Evolutionary conservation across 2,329 filamentous ascomycete species (phyloP).

Genomic region (Keithomyces neogunnii): DNA sequence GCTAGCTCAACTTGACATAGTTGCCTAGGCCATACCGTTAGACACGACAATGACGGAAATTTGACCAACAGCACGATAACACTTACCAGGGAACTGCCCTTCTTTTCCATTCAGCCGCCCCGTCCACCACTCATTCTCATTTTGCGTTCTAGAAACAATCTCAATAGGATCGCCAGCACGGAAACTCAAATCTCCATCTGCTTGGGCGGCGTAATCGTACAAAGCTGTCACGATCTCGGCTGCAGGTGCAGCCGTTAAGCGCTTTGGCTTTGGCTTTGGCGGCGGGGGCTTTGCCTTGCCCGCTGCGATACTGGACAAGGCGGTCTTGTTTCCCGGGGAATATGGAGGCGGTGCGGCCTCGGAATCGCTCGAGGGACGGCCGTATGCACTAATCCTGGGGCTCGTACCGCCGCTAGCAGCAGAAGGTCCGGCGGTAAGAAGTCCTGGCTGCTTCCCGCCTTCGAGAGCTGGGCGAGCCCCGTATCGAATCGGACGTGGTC

Average conservation of each 20-base stretch:
- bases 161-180: conserved; percentile 82
- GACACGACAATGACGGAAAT: conserved; percentile 2
- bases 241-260: conserved; percentile 55
- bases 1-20: conserved; percentile 35
- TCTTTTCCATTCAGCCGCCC: conserved; percentile 71
- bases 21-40: conserved; percentile 32
- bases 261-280: conserved; percentile 68
- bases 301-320: conserved; percentile 39
- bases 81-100: conserved; percentile 89
- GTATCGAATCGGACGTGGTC: conserved; percentile 51
- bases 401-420: conserved; percentile 8
- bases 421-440: conserved; percentile 40
- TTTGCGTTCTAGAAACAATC: conserved; percentile 72
- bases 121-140: conserved; percentile 96
- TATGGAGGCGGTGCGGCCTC: conserved; percentile 64
- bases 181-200: conserved; percentile 90
- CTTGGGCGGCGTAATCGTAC: conserved; percentile 94
- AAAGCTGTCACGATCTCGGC: conserved; percentile 80
- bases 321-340: conserved; percentile 35
- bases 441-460: conserved; percentile 36
- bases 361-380: conserved; percentile 28
- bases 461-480: conserved; percentile 46
- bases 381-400: conserved; percentile 26
- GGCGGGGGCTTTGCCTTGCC: conserved; percentile 63
- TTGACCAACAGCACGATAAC: conserved; percentile 5